Percentiles rank a stretch among this genome's conserved stretches.
Evolutionary conservation across 192 early-diverging fungal genomes (phyloP).

Genomic region (Allomyces arbusculus): DNA sequence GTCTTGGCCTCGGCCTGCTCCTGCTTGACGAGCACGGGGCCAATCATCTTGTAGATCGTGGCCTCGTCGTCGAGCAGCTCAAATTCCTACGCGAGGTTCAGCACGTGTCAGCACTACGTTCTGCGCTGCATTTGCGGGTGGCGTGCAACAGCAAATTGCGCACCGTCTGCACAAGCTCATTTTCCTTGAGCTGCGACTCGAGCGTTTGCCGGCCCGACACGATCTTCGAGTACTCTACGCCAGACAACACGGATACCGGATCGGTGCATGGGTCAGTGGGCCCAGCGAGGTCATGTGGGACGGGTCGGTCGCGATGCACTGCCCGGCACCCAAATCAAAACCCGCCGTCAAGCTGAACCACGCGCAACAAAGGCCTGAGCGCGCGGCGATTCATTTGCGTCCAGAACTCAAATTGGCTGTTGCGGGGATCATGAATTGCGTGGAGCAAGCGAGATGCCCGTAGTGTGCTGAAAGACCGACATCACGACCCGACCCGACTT

Average conservation of each 20-base stretch:
- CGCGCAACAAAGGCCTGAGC: too few relatives aligned
- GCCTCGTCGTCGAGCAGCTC: slow-evolving; percentile 54
- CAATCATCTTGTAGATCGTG: slow-evolving; percentile 86
- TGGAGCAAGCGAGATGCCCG: not conserved
- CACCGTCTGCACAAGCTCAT: slow-evolving; percentile 73
- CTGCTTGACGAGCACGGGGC: slow-evolving; percentile 88
- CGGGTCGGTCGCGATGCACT: too few relatives aligned
- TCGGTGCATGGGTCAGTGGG: too few relatives aligned
- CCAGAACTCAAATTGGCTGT: not conserved
- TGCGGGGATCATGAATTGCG: not conserved
- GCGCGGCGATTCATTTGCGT: not conserved
- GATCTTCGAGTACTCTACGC: slow-evolving; percentile 48
- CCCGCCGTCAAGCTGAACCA: too few relatives aligned
- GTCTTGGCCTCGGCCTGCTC: slow-evolving; percentile 59
- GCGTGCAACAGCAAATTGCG: slow-evolving; percentile 2
- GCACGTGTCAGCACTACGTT: not conserved
- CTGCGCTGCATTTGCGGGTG: not conserved
- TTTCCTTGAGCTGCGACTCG: slow-evolving; percentile 91
- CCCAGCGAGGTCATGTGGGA: too few relatives aligned
- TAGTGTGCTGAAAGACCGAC: too few relatives aligned
- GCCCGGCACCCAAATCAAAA: too few relatives aligned
- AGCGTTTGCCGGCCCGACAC: slow-evolving; percentile 58
- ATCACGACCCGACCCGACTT: not conserved
- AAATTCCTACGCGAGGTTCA: slow-evolving; percentile 51
- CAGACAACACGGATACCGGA: too few relatives aligned